These are phyloP conservation scores for Neurospora sp. DNA, from an alignment of 495 filamentous ascomycete species.

Conservation along the genomic window DNA sequence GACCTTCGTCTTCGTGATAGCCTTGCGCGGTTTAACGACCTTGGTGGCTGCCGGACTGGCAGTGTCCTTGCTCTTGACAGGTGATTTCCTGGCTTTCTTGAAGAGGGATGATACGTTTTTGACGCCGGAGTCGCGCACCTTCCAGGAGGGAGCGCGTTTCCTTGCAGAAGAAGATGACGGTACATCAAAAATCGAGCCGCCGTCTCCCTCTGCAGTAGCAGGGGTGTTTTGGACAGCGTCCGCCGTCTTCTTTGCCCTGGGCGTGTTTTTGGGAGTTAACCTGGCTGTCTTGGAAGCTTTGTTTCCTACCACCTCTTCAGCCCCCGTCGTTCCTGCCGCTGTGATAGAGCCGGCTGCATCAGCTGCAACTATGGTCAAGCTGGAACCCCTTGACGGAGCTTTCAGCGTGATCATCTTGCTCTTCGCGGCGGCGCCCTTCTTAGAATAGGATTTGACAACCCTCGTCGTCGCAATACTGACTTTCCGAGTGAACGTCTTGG, in stretches of 20 bases:
- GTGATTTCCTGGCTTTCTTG: not conserved
- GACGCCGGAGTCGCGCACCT: constrained; percentile 1
- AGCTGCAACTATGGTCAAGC: constrained; percentile 18
- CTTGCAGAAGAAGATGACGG: constrained; percentile 1
- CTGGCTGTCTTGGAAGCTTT: constrained; percentile 2
- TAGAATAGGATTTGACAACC: constrained; percentile 20
- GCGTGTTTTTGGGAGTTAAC: constrained; percentile 6
- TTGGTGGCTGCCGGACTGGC: not conserved
- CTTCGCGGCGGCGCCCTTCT: constrained; percentile 14
- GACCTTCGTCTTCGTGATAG: not conserved
- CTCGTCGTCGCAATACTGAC: constrained; percentile 12
- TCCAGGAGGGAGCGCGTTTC: constrained; percentile 11
- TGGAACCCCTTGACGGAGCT: constrained; percentile 8
- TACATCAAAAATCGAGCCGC: not conserved
- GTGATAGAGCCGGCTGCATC: not conserved
- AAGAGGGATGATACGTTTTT: not conserved
- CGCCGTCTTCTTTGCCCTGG: constrained; percentile 2
- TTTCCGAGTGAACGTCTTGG: not conserved
- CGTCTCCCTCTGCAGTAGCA: not conserved
- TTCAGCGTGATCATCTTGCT: constrained; percentile 3
- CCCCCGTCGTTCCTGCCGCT: constrained; percentile 2
- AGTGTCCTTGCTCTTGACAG: not conserved
- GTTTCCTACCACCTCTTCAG: not conserved
- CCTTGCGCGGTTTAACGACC: not conserved
- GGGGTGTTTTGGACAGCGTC: not conserved